Conservation (phyloP, 371 early-diverging fungal species). For the Blastocladiella emersonii region DNA sequence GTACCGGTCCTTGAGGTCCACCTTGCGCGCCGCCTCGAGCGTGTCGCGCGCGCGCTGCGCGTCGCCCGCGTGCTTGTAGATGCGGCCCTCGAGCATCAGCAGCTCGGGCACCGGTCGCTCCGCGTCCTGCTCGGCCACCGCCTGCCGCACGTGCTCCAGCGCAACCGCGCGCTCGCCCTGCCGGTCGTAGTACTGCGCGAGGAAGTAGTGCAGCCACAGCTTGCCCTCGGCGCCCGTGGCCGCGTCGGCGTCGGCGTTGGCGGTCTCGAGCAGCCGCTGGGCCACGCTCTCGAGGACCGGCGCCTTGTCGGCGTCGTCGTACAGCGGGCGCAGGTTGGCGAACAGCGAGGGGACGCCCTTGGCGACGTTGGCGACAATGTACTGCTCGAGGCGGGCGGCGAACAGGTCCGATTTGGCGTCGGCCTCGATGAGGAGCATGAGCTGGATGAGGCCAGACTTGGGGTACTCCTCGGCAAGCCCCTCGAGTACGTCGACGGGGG, state of each 20-base stretch:
- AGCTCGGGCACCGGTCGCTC: constrained; percentile 46
- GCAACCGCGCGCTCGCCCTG: constrained; percentile 51
- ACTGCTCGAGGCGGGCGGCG: constrained; percentile 37
- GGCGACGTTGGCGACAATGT: constrained; percentile 54
- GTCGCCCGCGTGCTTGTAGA: constrained; percentile 82
- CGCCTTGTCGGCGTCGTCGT: constrained; percentile 49
- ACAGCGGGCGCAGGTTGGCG: constrained; percentile 58
- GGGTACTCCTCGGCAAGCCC: constrained; percentile 58
- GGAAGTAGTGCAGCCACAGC: constrained; percentile 68
- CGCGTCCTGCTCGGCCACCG: constrained; percentile 37
- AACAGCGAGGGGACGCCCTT: constrained; percentile 90
- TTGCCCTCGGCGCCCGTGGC: neutral
- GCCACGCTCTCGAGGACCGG: constrained; percentile 34
- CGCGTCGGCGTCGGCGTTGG: neutral
- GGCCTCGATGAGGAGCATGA: constrained; percentile 55
- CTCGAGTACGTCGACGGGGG: constrained; percentile 16
- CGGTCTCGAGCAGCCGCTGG: neutral
- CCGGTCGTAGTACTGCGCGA: constrained; percentile 63
- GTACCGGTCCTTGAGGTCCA: constrained; percentile 88
- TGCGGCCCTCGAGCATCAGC: constrained; percentile 82
- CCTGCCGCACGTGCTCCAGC: constrained; percentile 56
- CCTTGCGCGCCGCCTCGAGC: constrained; percentile 74
- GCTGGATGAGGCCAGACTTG: constrained; percentile 61
- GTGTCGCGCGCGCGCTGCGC: constrained; percentile 41
- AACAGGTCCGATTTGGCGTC: constrained; percentile 49